Conservation (phyloP, 1,284 basidiomycete genomes). For the Schizopora paradoxa region DNA sequence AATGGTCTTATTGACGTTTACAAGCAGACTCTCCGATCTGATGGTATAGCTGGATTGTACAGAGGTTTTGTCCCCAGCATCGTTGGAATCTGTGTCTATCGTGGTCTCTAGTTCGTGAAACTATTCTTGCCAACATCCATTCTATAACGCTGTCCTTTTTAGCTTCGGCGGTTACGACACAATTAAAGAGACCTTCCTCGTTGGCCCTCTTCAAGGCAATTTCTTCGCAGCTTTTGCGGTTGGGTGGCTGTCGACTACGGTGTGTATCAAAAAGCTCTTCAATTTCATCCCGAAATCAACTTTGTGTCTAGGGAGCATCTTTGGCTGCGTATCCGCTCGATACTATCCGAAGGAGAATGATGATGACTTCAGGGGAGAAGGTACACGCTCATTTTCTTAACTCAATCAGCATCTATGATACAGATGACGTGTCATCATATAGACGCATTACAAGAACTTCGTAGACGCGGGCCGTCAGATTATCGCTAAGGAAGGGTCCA, state of each 20-base stretch:
- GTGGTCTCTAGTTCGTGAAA: constrained; percentile 44
- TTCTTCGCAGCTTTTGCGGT: constrained; percentile 60
- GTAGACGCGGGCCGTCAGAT: constrained; percentile 61
- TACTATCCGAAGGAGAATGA: constrained; percentile 62
- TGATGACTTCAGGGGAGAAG: constrained; percentile 66
- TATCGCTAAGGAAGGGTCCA: constrained; percentile 50
- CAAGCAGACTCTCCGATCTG: constrained; percentile 48
- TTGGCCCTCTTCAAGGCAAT: constrained; percentile 51
- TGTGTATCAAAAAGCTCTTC: constrained; percentile 20
- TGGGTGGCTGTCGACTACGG: constrained; percentile 51
- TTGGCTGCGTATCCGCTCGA: constrained; percentile 64
- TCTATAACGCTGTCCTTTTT: neutral
- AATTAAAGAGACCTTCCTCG: constrained; percentile 48
- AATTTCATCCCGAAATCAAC: neutral
- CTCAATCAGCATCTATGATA: neutral
- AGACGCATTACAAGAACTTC: constrained; percentile 32
- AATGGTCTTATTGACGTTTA: constrained; percentile 42
- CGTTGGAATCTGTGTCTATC: constrained; percentile 57
- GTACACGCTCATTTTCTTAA: constrained; percentile 28
- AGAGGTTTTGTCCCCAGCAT: constrained; percentile 60
- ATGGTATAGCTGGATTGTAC: constrained; percentile 50
- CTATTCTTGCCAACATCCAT: neutral
- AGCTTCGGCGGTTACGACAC: constrained; percentile 49
- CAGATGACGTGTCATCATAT: neutral
- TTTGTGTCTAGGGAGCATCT: constrained; percentile 40